Conservation (phyloP, 2,329 filamentous ascomycete species). For the Neofusicoccum laricinum region DNA sequence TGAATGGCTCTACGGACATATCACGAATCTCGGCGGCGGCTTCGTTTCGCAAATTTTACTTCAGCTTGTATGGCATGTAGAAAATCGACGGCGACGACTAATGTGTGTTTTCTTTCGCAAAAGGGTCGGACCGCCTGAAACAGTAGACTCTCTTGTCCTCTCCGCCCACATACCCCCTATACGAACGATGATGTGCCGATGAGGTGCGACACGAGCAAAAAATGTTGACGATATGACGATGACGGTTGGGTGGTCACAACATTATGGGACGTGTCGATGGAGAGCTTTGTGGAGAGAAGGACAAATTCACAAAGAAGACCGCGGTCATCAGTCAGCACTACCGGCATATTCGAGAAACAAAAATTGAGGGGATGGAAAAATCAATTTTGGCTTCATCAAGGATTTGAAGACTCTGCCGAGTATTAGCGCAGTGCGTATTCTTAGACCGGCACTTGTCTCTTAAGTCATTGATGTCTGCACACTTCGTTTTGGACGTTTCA, state of each 20-base stretch:
- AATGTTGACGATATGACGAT: background rate
- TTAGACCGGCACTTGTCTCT: too few species aligned
- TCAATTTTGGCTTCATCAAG: too few species aligned
- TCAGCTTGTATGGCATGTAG: background rate
- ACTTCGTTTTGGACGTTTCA: too few species aligned
- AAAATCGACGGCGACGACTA: constrained; percentile 12
- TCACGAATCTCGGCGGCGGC: background rate
- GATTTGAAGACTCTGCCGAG: too few species aligned
- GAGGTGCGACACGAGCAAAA: background rate
- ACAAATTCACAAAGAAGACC: background rate
- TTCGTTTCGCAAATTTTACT: background rate
- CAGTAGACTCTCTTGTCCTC: background rate
- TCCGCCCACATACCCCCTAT: background rate
- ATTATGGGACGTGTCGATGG: background rate
- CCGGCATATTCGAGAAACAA: too few species aligned
- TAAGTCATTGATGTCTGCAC: too few species aligned
- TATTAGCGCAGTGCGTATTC: too few species aligned
- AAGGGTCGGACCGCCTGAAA: background rate
- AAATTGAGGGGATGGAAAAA: too few species aligned
- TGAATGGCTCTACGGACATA: background rate
- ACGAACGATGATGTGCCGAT: background rate
- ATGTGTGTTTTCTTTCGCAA: constrained; percentile 1
- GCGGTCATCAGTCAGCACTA: background rate
- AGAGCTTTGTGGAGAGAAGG: background rate
- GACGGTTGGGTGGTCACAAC: background rate